These are phyloP conservation scores for Barbarea vulgaris DNA, from an alignment of 345 rosid genomes.

Conservation along the genomic window DNA sequence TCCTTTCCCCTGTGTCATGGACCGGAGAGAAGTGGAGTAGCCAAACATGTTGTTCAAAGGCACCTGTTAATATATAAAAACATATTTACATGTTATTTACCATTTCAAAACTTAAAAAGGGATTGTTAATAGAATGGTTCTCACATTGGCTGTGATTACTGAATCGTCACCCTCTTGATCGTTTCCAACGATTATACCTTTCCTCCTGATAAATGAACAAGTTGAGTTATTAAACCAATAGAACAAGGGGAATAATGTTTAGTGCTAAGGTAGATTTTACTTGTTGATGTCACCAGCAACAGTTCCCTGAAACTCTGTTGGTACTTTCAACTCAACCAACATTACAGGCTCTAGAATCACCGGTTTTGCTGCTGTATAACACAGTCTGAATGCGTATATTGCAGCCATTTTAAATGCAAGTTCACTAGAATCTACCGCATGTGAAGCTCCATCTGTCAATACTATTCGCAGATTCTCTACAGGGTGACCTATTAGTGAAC, in stretches of 20 bases:
- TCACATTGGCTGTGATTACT: conserved; percentile 74
- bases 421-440: conserved; percentile 97
- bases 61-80: conserved; percentile 51
- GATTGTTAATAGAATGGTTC: conserved; percentile 16
- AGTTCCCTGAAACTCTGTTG: conserved; percentile 96
- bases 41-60: conserved; percentile 99
- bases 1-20: conserved; percentile 99
- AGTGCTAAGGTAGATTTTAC: conserved; percentile 46
- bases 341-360: conserved; percentile 94
- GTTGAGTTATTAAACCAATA: neutral
- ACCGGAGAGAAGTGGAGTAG: conserved; percentile 90
- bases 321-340: conserved; percentile 94
- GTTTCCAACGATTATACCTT: conserved; percentile 94
- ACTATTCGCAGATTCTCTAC: conserved; percentile 85
- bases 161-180: conserved; percentile 98
- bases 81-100: conserved; percentile 1
- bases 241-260: neutral
- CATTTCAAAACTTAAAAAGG: neutral
- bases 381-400: conserved; percentile 97
- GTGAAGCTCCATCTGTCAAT: conserved; percentile 93
- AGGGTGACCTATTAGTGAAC: conserved; percentile 94
- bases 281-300: conserved; percentile 97
- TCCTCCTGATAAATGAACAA: conserved; percentile 63
- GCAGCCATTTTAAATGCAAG: conserved; percentile 97
- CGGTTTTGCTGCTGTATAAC: conserved; percentile 86